These are phyloP conservation scores for Alternaria hordeiaustralica DNA, from an alignment of 2,329 filamentous ascomycete genomes.

Conservation along the genomic window DNA sequence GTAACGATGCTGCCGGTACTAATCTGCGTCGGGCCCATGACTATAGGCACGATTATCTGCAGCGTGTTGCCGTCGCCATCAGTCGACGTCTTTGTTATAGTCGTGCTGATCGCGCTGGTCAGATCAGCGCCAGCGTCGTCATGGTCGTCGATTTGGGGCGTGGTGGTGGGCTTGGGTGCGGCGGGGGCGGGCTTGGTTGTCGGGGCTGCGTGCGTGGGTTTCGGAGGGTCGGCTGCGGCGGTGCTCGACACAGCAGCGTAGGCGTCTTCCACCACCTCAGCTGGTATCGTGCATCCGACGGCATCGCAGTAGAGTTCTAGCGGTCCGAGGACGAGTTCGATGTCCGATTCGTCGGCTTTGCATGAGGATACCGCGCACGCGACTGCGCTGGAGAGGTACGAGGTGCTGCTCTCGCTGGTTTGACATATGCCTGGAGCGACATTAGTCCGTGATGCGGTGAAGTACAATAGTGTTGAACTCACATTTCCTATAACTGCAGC, in stretches of 20 bases:
- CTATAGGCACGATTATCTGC: conserved; percentile 29
- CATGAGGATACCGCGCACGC: conserved; percentile 27
- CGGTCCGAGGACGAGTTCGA: conserved; percentile 25
- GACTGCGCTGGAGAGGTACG: conserved; percentile 26
- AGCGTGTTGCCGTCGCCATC: conserved; percentile 31
- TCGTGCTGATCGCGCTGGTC: conserved; percentile 25
- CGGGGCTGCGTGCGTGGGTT: conserved; percentile 1
- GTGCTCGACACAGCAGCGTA: conserved; percentile 22
- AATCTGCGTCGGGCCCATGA: conserved; percentile 29
- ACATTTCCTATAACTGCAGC: conserved; percentile 30
- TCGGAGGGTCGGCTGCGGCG: not conserved
- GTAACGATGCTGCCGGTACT: conserved; percentile 28
- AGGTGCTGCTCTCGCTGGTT: conserved; percentile 21
- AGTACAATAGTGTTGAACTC: not conserved
- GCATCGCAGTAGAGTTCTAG: conserved; percentile 27
- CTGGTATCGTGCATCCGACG: conserved; percentile 23
- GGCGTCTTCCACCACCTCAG: conserved; percentile 26
- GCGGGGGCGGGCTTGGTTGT: conserved; percentile 8
- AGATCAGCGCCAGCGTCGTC: conserved; percentile 7
- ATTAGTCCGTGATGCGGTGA: conserved; percentile 2
- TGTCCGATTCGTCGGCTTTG: conserved; percentile 16
- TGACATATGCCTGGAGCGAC: conserved; percentile 32
- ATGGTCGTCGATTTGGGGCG: not conserved
- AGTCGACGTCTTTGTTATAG: conserved; percentile 24
- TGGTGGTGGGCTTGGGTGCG: conserved; percentile 7